Evolutionary conservation across 2,329 filamentous ascomycete genomes (phyloP).

Genomic region (Colletotrichum tofieldiae): DNA sequence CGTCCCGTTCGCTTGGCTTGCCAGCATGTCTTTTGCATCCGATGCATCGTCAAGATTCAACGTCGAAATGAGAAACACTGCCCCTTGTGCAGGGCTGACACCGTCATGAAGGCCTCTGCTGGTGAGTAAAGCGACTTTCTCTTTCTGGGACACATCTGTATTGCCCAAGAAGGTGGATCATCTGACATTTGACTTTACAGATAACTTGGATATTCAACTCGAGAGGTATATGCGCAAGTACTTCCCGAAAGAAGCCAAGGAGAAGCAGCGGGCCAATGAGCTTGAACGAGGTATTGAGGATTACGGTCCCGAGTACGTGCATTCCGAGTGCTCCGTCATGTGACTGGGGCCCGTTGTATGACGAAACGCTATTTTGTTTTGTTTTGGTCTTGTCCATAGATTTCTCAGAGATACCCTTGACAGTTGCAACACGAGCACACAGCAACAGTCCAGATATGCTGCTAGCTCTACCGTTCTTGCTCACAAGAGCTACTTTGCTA

Average conservation of each 20-base stretch:
- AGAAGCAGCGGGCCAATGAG: conserved; percentile 81
- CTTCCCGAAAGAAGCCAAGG: conserved; percentile 80
- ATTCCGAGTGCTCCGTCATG: conserved; percentile 74
- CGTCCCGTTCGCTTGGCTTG: conserved; percentile 85
- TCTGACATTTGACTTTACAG: conserved; percentile 53
- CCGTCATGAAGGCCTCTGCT: conserved; percentile 79
- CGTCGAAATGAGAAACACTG: conserved; percentile 78
- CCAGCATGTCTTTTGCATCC: conserved; percentile 85
- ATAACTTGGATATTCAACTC: conserved; percentile 79
- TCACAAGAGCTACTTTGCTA: not conserved
- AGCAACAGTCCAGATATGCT: not conserved
- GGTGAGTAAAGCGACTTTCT: conserved; percentile 59
- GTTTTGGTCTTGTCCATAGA: conserved; percentile 16
- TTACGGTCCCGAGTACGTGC: conserved; percentile 77
- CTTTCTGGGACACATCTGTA: not conserved
- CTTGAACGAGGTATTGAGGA: conserved; percentile 81
- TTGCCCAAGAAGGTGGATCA: not conserved
- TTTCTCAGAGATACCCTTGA: conserved; percentile 39
- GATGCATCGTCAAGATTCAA: conserved; percentile 87
- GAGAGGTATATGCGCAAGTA: conserved; percentile 81
- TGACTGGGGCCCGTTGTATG: conserved; percentile 49
- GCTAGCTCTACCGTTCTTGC: not conserved
- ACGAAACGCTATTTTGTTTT: not conserved
- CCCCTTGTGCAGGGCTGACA: conserved; percentile 82
- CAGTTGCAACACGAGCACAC: conserved; percentile 1